Percentiles rank a stretch among this genome's conserved stretches.
These are phyloP conservation scores for Coriaria nepalensis DNA, from an alignment of 306 rosid genomes.

Conservation along the genomic window DNA sequence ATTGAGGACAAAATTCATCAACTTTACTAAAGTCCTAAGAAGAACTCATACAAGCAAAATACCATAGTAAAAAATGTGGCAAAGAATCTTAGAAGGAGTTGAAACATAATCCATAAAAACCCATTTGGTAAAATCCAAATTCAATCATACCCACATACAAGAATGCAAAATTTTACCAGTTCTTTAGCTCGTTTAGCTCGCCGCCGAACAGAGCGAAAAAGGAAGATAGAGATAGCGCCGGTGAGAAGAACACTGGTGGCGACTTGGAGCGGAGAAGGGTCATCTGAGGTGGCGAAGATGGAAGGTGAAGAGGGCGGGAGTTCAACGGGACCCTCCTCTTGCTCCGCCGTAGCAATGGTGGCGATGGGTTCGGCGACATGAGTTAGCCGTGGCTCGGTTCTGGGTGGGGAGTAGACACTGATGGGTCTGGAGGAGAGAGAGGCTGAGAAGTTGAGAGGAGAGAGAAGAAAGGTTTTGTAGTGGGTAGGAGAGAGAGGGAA, in stretches of 20 bases:
- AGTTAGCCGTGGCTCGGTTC: conserved; percentile 27
- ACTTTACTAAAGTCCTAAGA: too few relatives aligned
- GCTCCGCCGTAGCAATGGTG: not conserved
- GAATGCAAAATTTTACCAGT: conserved; percentile 26
- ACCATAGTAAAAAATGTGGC: not conserved
- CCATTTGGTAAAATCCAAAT: conserved; percentile 5
- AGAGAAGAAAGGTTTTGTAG: conserved; percentile 13
- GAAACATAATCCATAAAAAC: conserved; percentile 2
- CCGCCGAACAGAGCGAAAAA: conserved; percentile 81
- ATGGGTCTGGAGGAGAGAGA: conserved; percentile 29
- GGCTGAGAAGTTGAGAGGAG: conserved; percentile 12
- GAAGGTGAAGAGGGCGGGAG: conserved; percentile 44
- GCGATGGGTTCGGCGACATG: conserved; percentile 26
- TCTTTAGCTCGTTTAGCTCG: conserved; percentile 75
- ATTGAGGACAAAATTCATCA: too few relatives aligned
- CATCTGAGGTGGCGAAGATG: conserved; percentile 52
- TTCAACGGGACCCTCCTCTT: conserved; percentile 59
- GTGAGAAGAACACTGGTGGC: conserved; percentile 89
- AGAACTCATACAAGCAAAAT: too few relatives aligned
- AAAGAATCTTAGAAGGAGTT: not conserved
- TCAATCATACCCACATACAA: not conserved
- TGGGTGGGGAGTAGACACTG: conserved; percentile 17
- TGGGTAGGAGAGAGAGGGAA: conserved; percentile 16
- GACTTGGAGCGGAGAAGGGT: conserved; percentile 66
- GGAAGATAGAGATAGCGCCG: conserved; percentile 67